Percentiles rank a stretch among this genome's conserved stretches.
phyloP scores from a whole-genome alignment of 441 rosid species.

The Iberis amara region DNA sequence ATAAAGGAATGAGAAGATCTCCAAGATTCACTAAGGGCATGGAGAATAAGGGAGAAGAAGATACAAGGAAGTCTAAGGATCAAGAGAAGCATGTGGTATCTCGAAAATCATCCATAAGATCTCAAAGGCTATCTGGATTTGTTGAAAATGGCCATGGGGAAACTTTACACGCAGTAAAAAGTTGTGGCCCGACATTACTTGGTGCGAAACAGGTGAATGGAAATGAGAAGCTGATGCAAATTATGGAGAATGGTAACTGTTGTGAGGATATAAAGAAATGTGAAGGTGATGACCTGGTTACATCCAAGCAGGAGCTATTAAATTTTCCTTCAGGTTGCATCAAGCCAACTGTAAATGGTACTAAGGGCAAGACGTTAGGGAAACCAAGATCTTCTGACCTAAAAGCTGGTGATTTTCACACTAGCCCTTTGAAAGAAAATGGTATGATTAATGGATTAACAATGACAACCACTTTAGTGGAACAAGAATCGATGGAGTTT shows the following conservation, averaged over 20 bases:
- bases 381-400: conserved; percentile 11
- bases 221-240: conserved; percentile 27
- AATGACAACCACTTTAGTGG: conserved; percentile 22
- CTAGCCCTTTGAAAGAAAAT: conserved; percentile 6
- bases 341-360: conserved; percentile 22
- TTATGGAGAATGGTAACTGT: conserved; percentile 25
- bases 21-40: conserved; percentile 25
- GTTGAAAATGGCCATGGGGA: conserved; percentile 22
- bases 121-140: conserved; percentile 28
- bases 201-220: conserved; percentile 26
- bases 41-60: conserved; percentile 21
- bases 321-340: neutral
- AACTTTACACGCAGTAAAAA: neutral
- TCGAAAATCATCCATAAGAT: conserved; percentile 20
- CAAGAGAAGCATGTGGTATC: conserved; percentile 5
- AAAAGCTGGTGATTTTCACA: conserved; percentile 10
- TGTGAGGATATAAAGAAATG: conserved; percentile 11
- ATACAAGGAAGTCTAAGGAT: conserved; percentile 8
- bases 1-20: conserved; percentile 29
- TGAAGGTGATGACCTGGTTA: conserved; percentile 21
- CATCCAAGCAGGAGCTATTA: conserved; percentile 11
- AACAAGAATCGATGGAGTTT: conserved; percentile 18
- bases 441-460: conserved; percentile 13
- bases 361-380: conserved; percentile 11
- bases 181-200: conserved; percentile 7